Conservation (phyloP, 2,329 filamentous ascomycete genomes). For the Leptographium flavum region DNA sequence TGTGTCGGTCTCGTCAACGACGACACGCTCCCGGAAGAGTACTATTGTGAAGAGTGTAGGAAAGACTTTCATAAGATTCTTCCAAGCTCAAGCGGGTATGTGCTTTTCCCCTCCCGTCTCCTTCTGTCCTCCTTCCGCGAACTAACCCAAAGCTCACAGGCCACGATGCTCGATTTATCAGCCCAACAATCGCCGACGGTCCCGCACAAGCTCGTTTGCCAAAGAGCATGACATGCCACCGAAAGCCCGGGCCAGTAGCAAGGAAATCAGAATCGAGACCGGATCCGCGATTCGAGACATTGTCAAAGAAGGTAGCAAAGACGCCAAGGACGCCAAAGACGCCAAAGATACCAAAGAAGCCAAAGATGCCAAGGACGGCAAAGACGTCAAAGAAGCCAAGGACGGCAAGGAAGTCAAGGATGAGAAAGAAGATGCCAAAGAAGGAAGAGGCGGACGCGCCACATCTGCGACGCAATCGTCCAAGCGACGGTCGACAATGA, state of each 20-base stretch:
- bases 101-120: background rate
- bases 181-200: conserved; percentile 41
- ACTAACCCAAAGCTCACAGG: no score
- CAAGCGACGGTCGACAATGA: conserved; percentile 92
- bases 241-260: conserved; percentile 37
- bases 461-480: conserved; percentile 40
- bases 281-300: background rate
- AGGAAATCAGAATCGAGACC: conserved; percentile 33
- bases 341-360: no score
- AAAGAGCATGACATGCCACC: conserved; percentile 46
- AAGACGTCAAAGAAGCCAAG: conserved; percentile 35
- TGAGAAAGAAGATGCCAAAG: conserved; percentile 1
- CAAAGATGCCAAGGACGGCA: background rate
- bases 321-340: conserved; percentile 15
- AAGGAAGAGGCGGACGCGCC: conserved; percentile 26
- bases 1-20: conserved; percentile 96
- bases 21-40: conserved; percentile 84
- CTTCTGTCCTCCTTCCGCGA: conserved; percentile 5
- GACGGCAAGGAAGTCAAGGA: conserved; percentile 24
- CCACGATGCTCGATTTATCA: conserved; percentile 55
- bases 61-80: conserved; percentile 82
- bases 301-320: conserved; percentile 1
- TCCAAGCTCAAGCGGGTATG: conserved; percentile 73
- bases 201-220: conserved; percentile 48
- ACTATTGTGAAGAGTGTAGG: conserved; percentile 92